Base-by-base conservation (phyloP, 768 basidiomycete genomes). In the Coprinopsis sp. region DNA sequence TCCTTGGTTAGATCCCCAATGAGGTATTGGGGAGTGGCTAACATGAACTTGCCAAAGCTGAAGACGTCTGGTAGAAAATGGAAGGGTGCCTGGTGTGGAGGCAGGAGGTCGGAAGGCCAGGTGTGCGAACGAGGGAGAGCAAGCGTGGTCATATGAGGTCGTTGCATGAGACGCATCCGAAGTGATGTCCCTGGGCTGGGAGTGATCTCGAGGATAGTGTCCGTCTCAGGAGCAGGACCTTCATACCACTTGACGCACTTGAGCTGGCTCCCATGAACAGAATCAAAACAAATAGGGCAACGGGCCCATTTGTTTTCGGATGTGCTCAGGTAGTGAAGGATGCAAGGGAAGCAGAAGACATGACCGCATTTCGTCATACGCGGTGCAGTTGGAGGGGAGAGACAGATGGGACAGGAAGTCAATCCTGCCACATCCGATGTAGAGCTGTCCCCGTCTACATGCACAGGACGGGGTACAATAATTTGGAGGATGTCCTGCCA, bases 361-460 rank as follows among this genome's bases (percentile, higher is more conserved):
- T 99, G 96, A 38, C 94, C 95, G 56, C 94, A 98, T 71, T 91
- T 95, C 19, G 94, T 97, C 84, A 93, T 92, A 40, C 94, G 76
- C 13, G 92, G 88, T 23, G 90, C 90, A 33, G 82, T 79, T 4
- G 93, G 95, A 33, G 89, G 80, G 33, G 91, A 90, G 33, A 99
- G 75, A 67, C 96, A 99, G 52, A 99, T 98, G 3, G 96, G 96
- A 67, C 96, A 99, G 19, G 76, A 81, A 21, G 78, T 84, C 44
- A 79, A 73, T 21, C 81, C 84, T 57, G 82, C 84, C 16, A 74
- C 77, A 54, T 69, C 40, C 14, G 40, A 42, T 5, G 11, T 69
- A 14, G 62, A 60, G 49, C 54, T 65, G 61, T 72, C 72, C 34
- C 69, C 69, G 42, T 64, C 65, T 38, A 72, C 67, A 37, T 79